A percentile compares a stretch with the other conserved stretches of the same genome.
These are phyloP conservation scores for Leccinum arenicola DNA, from an alignment of 768 basidiomycete genomes.

Conservation along the genomic window DNA sequence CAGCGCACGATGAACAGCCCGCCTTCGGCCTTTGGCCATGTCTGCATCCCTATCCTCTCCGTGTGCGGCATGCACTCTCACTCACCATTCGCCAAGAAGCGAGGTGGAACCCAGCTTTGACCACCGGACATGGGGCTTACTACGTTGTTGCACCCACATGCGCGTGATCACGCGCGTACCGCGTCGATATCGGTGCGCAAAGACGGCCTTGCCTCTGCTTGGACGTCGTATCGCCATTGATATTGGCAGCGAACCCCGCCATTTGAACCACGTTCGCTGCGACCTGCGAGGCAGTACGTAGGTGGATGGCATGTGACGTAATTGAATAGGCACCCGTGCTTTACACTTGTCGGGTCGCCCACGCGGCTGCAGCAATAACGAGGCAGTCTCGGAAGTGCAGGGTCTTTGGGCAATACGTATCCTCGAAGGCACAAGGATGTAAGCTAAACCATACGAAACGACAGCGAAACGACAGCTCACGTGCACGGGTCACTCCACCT, in stretches of 20 bases:
- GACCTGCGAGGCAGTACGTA: background rate
- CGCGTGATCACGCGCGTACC: background rate
- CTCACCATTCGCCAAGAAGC: background rate
- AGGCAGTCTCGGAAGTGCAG: background rate
- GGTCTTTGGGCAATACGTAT: background rate
- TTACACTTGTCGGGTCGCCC: background rate
- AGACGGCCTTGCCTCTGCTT: conserved; percentile 9
- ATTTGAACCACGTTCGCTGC: conserved; percentile 14
- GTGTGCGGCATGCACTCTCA: background rate
- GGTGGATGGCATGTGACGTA: background rate
- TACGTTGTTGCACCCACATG: conserved; percentile 14
- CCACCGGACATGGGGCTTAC: conserved; percentile 5
- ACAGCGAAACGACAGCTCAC: conserved; percentile 1
- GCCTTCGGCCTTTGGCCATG: background rate
- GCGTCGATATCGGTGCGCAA: conserved; percentile 9
- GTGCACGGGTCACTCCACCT: background rate
- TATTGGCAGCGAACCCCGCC: conserved; percentile 18
- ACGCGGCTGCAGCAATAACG: background rate
- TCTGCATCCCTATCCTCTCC: background rate
- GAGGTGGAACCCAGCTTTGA: background rate
- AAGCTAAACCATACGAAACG: background rate
- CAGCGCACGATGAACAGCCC: background rate
- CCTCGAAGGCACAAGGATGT: background rate
- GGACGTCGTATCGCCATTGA: conserved; percentile 1
- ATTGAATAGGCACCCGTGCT: background rate